phyloP scores from a whole-genome alignment of 495 filamentous ascomycete genomes.

The Venustampulla echinocandica region DNA sequence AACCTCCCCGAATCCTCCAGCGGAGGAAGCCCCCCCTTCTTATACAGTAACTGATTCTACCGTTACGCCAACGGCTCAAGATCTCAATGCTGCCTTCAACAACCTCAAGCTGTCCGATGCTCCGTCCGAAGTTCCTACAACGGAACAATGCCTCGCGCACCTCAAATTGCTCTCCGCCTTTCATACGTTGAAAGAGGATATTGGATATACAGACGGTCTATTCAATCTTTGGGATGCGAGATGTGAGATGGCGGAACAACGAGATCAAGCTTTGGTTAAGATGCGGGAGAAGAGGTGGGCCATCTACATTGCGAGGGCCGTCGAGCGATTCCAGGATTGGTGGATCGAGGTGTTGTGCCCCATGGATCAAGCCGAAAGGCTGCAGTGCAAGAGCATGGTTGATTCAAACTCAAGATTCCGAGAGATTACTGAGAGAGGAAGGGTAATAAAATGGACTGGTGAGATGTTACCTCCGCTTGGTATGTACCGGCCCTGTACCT shows the following conservation, averaged over 20 bases:
- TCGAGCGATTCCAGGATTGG: constrained; percentile 66
- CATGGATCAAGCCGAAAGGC: constrained; percentile 8
- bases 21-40: too few relatives aligned
- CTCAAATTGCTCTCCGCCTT: constrained; percentile 68
- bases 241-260: constrained; percentile 23
- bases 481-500: constrained; percentile 1
- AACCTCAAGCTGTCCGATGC: constrained; percentile 27
- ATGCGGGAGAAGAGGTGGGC: constrained; percentile 76
- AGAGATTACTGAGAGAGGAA: constrained; percentile 12
- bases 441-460: constrained; percentile 14
- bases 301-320: constrained; percentile 64
- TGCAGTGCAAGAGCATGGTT: constrained; percentile 16
- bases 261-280: constrained; percentile 32
- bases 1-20: too few relatives aligned
- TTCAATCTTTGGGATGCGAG: constrained; percentile 52
- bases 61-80: constrained; percentile 15
- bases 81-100: constrained; percentile 34
- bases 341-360: constrained; percentile 37
- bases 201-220: constrained; percentile 54
- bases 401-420: neutral
- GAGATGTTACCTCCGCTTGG: constrained; percentile 26
- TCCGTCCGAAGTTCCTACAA: constrained; percentile 23
- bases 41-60: constrained; percentile 8
- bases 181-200: constrained; percentile 54
- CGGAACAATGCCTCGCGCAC: constrained; percentile 57